Evolutionary conservation across 164 flowering plant genomes (phyloP), one percentile per base, ranked within the genome.

Genomic region (Tetrastigma voinierianum): DNA sequence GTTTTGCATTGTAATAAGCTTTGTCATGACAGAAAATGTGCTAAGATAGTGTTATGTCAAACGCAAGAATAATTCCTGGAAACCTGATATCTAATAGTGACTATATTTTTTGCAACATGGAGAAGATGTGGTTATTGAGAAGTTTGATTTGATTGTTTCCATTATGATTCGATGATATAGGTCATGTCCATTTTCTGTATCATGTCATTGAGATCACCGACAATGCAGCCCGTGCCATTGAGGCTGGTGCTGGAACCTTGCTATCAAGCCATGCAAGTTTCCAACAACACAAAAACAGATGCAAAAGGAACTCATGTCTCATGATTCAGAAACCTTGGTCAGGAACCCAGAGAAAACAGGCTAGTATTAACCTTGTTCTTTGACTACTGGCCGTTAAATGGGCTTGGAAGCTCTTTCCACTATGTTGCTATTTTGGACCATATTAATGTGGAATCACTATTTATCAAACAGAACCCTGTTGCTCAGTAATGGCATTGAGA

Each of bases 341-440:
- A 82, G 97, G 70, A 92, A 87, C 67, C 87, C 87, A 19, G 99
- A 19, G 99, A 90, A 67, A 90, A 89, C 91, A 86, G 98, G 99
- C 75, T 72, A 75, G 79, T 57, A 40, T 64, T 23, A 60, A n/a
- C n/a, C n/a, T n/a, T n/a, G n/a, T n/a, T n/a, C n/a, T n/a, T n/a
- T n/a, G n/a, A n/a, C n/a, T n/a, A n/a, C n/a, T n/a, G n/a, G n/a
- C n/a, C n/a, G n/a, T n/a, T n/a, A n/a, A n/a, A n/a, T n/a, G n/a
- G n/a, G n/a, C n/a, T n/a, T n/a, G 1, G 1, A 18, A 21, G 4
- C 48, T 18, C 14, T 21, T 18, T 45, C 0, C 51, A 10, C 2
- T 46, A 19, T 2, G 1, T 9, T 43, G 5, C 2, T 9, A 32
- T 51, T 57, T 49, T 16, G 24, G 19, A 51, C 61, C 47, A 6